These are phyloP conservation scores for Hymenoscyphus occultus DNA, from an alignment of 2,329 filamentous ascomycete genomes.

Conservation along the genomic window DNA sequence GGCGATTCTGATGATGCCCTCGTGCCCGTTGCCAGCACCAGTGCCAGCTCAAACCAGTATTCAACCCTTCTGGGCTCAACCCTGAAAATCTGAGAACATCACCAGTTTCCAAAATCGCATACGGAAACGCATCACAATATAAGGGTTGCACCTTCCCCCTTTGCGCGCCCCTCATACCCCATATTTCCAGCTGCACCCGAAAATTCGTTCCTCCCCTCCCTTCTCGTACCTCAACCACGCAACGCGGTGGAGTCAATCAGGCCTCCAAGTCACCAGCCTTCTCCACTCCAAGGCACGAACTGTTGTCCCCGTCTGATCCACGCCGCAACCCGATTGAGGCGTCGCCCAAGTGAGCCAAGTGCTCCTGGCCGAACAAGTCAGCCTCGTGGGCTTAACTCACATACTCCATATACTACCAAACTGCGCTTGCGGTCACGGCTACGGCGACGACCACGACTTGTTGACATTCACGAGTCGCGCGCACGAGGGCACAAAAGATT, in stretches of 20 bases:
- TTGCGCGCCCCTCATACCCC: not conserved
- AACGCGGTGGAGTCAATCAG: not conserved
- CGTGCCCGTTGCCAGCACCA: not conserved
- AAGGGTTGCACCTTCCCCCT: not conserved
- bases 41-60: constrained; percentile 1
- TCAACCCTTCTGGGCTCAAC: not conserved
- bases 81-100: not conserved
- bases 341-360: not conserved
- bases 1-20: not conserved
- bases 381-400: not conserved
- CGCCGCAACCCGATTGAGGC: not conserved
- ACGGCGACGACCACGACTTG: not conserved
- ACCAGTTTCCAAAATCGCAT: not conserved
- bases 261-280: not conserved
- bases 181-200: not conserved
- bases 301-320: not conserved
- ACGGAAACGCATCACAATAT: not conserved
- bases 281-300: not conserved
- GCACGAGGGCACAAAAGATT: not conserved
- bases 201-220: too few relatives aligned
- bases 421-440: not conserved
- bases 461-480: not conserved
- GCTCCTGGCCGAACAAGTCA: not conserved
- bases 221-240: not conserved
- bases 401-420: not conserved